Base-by-base conservation (phyloP, 768 basidiomycete genomes). In the Mrakia blollopis region DNA sequence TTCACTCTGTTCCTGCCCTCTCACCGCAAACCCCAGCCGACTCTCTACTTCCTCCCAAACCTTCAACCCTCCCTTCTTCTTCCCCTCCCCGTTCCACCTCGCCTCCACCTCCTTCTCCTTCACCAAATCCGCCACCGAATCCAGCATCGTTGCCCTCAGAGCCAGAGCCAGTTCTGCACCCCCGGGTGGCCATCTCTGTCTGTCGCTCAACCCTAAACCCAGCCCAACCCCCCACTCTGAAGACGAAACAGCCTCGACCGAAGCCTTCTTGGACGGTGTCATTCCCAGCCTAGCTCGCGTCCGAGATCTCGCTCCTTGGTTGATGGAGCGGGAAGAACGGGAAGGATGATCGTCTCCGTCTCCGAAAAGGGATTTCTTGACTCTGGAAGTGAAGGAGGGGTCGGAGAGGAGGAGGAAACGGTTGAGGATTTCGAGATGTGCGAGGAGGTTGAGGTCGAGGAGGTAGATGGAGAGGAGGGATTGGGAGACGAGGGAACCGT, bases 131-230 rank as follows among this genome's bases (percentile, higher is more conserved):
- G 89, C 89, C 52, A 92, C 85, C 7, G 91, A 90, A 82, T 93
- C 93, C 13, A 94, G 88, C 80, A 96, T 90, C 11, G 95, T 93
- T 0, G 91, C 91, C 72, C 93, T 84, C 61, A 96, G 84, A 79
- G 90, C 89, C 83, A 91, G 94, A 80, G 92, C 91, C 69, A 96
- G 85, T 81, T 94, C 93, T 3, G 90, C 87, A 8, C 92, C 92
- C 25, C 91, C 90, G 18, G 94, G 94, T 0, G 94, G 94, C 94
- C 94, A 96, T 7, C 86, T 88, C 70, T 89, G 88, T 50, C 90
- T 86, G 63, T 91, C 89, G 52, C 90, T 87, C n/a, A 96, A 83
- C 3, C 88, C 87, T 0, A 89, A 86, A 13, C 91, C 89, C 9
- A 96, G 83, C 2, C 93, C 94, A 9, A 94, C 82, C 14, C 83